Conservation (phyloP, 164 flowering plant species). For the Hamamelis virginiana region DNA sequence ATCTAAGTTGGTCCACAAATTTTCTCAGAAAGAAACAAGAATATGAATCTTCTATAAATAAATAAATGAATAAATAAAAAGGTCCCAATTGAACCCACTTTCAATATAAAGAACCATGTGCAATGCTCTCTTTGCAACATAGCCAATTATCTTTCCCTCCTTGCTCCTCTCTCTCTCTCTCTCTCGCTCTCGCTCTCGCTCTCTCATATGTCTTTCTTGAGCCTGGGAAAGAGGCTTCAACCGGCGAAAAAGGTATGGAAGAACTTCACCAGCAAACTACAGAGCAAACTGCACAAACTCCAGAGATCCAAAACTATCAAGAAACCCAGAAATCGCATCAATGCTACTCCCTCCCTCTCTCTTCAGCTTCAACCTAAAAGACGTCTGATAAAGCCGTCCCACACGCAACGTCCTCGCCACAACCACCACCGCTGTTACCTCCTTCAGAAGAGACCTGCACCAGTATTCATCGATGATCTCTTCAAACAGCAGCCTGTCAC, state of each 20-base stretch:
- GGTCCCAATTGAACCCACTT: not conserved
- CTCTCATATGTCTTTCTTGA: conserved; percentile 39
- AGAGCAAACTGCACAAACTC: conserved; percentile 39
- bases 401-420: not conserved
- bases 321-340: conserved; percentile 5
- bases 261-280: conserved; percentile 46
- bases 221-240: conserved; percentile 37
- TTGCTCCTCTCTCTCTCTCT: no score
- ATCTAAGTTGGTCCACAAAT: conserved; percentile 9
- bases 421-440: conserved; percentile 3
- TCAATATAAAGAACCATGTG: conserved; percentile 5
- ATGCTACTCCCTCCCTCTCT: not conserved
- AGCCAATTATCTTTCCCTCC: not conserved
- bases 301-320: conserved; percentile 30
- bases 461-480: conserved; percentile 52
- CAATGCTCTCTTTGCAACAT: not conserved
- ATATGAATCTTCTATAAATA: no score
- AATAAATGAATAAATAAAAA: no score
- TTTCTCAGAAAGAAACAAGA: no score
- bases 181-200: not conserved
- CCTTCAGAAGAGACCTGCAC: conserved; percentile 21
- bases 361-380: conserved; percentile 9
- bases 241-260: conserved; percentile 57
- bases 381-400: conserved; percentile 1
- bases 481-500: conserved; percentile 29